Base-by-base conservation (phyloP, 257 asterid species). In the Coffea canephora region DNA sequence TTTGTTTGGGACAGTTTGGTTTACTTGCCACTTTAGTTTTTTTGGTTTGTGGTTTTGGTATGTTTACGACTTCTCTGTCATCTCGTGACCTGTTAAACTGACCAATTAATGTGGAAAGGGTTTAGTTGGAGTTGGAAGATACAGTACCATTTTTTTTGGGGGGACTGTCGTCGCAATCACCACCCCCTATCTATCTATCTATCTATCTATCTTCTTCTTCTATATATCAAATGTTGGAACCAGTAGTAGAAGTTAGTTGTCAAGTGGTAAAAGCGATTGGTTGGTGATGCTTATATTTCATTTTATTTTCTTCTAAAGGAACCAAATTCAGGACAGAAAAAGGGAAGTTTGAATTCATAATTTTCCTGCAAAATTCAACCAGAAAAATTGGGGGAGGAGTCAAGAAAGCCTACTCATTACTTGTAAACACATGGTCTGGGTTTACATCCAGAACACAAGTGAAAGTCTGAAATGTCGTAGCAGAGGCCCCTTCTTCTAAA, bases 41-140 rank as follows among this genome's bases (percentile, higher is more conserved):
- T 86, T 86, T 83, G 89, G 84, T 86, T 86, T 83, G 89, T 90
- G 95, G 95, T 87, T 92, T 89, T 81, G 92, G 90, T 89, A 79
- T 65, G 83, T 86, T 86, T 6, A 49, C 64, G 6, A 27, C 43
- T 15, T 55, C 19, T 52, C 23, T 89, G 79, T 87, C 88, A 80
- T 86, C 89, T 89, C 90, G 90, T 88, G 91, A 89, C 80, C 39
- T 77, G 27, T 73, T 82, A 77, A 79, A 71, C 74, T 72, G 41
- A 36, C 45, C 46, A 77, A 70, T 86, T 25, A 82, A 84, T n/a
- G 72, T 80, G 62, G 75, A 76, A 85, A 55, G 65, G 64, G 54
- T 23, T 45, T 61, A 70, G 85, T 82, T 85, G 87, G 89, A 80
- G 80, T 81, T 77, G 73, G 65, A 59, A 77, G 70, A 23, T 62